A percentile compares a stretch with the other conserved stretches of the same genome.
Conservation (phyloP, 208 protist species). For the Leishmania mexicana region DNA sequence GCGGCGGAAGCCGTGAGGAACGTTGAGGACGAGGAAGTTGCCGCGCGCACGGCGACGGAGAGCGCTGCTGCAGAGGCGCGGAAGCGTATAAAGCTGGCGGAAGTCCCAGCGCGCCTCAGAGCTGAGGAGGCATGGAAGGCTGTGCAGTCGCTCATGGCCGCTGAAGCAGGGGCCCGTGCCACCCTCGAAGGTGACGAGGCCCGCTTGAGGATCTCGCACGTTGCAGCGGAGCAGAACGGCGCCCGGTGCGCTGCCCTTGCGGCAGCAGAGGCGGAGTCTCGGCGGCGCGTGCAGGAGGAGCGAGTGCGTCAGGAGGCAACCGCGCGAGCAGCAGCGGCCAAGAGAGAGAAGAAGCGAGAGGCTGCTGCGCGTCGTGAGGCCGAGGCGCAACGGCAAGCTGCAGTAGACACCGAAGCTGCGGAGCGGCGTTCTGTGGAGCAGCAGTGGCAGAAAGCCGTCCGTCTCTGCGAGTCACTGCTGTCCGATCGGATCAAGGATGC, state of each 20-base stretch:
- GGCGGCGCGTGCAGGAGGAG: neutral
- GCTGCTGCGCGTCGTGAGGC: neutral
- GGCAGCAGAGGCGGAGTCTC: neutral
- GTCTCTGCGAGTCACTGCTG: conserved; percentile 3
- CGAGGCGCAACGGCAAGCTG: neutral
- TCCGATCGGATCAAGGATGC: neutral
- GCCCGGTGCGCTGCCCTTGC: neutral
- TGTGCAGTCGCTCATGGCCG: neutral
- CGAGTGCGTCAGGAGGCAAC: conserved; percentile 3
- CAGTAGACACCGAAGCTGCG: neutral
- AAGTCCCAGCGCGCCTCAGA: neutral
- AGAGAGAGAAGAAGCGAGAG: neutral
- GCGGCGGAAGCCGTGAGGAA: conserved; percentile 6
- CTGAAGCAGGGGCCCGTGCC: conserved; percentile 1
- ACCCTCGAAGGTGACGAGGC: neutral
- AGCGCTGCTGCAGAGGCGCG: neutral
- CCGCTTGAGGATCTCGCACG: neutral
- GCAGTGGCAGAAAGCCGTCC: conserved; percentile 1
- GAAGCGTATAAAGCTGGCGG: neutral
- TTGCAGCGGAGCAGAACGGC: neutral
- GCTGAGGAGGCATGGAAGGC: neutral
- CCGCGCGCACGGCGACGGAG: neutral
- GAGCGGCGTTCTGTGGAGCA: conserved; percentile 1
- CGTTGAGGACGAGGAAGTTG: conserved; percentile 11
- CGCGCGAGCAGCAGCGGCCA: neutral